These are phyloP conservation scores for Aphanomyces astaci DNA, from an alignment of 352 stramenopile species.

Conservation along the genomic window DNA sequence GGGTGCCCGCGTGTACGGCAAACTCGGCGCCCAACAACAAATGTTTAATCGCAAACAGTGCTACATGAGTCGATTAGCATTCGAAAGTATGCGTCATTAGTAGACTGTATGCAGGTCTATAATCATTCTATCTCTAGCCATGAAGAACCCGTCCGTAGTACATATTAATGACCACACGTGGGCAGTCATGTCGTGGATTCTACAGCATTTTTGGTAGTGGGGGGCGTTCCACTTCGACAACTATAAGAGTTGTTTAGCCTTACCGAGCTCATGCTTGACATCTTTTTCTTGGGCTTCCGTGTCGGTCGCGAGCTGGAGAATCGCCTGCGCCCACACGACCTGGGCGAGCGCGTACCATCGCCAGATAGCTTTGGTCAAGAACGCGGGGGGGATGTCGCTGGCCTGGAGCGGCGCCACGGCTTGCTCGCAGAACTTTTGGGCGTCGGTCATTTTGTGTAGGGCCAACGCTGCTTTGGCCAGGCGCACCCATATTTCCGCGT, in stretches of 20 bases:
- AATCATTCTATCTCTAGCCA: too few relatives aligned
- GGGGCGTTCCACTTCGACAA: too few relatives aligned
- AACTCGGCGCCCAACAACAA: slow-evolving; percentile 47
- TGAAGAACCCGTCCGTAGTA: too few relatives aligned
- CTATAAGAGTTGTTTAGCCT: background rate
- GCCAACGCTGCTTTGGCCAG: slow-evolving; percentile 51
- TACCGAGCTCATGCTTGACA: slow-evolving; percentile 35
- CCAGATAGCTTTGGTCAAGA: slow-evolving; percentile 34
- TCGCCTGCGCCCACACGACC: slow-evolving; percentile 41
- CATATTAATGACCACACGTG: too few relatives aligned
- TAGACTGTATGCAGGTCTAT: too few relatives aligned
- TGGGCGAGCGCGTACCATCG: slow-evolving; percentile 67
- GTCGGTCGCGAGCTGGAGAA: slow-evolving; percentile 38
- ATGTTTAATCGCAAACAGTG: slow-evolving; percentile 44
- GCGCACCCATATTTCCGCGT: slow-evolving; percentile 63
- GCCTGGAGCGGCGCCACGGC: slow-evolving; percentile 30
- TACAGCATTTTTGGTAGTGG: too few relatives aligned
- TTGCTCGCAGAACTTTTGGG: slow-evolving; percentile 45
- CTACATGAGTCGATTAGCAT: too few relatives aligned
- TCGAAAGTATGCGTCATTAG: too few relatives aligned
- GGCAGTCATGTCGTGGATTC: too few relatives aligned
- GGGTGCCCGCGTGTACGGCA: slow-evolving; percentile 26
- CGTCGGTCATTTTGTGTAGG: slow-evolving; percentile 38
- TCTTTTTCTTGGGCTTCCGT: slow-evolving; percentile 34
- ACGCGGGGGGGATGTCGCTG: slow-evolving; percentile 19